Conservation (phyloP, 805 yeast genomes). For the Monosporozyma yasuniensis region DNA sequence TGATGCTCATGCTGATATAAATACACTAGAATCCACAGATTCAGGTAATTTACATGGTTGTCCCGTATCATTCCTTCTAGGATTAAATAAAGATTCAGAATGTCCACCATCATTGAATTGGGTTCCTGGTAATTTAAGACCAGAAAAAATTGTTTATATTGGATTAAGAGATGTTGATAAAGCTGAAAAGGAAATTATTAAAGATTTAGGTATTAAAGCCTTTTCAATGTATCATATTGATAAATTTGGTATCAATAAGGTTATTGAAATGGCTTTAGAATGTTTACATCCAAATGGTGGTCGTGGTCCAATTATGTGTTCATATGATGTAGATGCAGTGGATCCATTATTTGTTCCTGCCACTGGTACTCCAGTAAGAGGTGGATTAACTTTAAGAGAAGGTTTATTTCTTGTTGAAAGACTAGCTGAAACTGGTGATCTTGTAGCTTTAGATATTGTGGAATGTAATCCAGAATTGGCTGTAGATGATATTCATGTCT, state of each 20-base stretch:
- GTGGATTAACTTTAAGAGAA: conserved; percentile 90
- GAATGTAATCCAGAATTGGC: conserved; percentile 91
- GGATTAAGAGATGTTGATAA: conserved; percentile 90
- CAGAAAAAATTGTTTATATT: conserved; percentile 75
- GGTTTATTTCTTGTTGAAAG: conserved; percentile 90
- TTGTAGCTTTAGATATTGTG: conserved; percentile 82
- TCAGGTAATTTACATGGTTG: conserved; percentile 95
- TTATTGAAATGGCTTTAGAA: conserved; percentile 83
- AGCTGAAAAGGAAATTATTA: conserved; percentile 70
- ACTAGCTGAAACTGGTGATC: conserved; percentile 79
- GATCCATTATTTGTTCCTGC: conserved; percentile 94
- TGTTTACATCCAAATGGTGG: conserved; percentile 63
- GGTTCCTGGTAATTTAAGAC: conserved; percentile 62
- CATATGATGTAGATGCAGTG: conserved; percentile 94
- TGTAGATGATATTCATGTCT: conserved; percentile 59
- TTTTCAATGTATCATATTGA: conserved; percentile 95
- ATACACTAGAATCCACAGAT: conserved; percentile 73
- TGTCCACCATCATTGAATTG: conserved; percentile 66
- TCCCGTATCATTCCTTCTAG: conserved; percentile 86
- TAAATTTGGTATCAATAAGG: conserved; percentile 84
- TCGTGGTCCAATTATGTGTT: conserved; percentile 71
- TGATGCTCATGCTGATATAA: conserved; percentile 97
- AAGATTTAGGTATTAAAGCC: conserved; percentile 66
- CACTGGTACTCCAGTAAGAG: conserved; percentile 96
- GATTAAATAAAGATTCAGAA: conserved; percentile 49